Conservation (phyloP, 257 asterid genomes). For the Cordia subcordata region DNA sequence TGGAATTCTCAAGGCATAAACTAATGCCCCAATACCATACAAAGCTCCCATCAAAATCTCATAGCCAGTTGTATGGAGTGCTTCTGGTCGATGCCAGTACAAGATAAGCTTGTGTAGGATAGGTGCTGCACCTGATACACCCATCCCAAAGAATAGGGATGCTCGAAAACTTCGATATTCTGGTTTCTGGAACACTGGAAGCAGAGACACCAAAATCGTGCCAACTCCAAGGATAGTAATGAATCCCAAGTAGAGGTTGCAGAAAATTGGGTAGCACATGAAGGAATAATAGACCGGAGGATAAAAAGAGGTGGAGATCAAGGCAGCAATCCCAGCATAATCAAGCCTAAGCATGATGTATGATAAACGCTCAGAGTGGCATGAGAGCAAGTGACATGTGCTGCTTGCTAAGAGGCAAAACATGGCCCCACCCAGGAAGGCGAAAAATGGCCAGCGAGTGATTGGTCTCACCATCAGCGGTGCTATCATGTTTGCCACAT, state of each 20-base stretch:
- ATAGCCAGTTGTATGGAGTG: conserved; percentile 69
- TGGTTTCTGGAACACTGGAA: conserved; percentile 80
- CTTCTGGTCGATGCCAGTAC: conserved; percentile 86
- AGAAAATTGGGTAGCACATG: conserved; percentile 88
- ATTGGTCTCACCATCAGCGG: conserved; percentile 71
- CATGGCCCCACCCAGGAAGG: conserved; percentile 96
- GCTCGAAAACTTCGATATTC: conserved; percentile 79
- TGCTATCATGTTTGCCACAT: conserved; percentile 66
- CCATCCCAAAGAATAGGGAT: conserved; percentile 79
- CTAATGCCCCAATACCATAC: conserved; percentile 73
- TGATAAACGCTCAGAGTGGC: conserved; percentile 78
- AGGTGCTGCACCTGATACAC: conserved; percentile 75
- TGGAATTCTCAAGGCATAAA: conserved; percentile 76
- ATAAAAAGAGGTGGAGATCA: conserved; percentile 89
- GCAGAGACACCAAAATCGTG: conserved; percentile 64
- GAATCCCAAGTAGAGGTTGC: conserved; percentile 80
- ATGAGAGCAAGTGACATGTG: conserved; percentile 79
- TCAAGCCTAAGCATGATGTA: conserved; percentile 88
- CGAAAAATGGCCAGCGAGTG: conserved; percentile 97
- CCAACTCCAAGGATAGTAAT: conserved; percentile 72
- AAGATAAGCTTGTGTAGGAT: conserved; percentile 75
- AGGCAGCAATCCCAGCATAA: conserved; percentile 87
- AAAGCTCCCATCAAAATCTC: conserved; percentile 81
- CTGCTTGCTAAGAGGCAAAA: conserved; percentile 91
- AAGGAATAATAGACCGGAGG: conserved; percentile 93